Evolutionary conservation across 2,329 filamentous ascomycete species (phyloP).

Genomic region (Hypoxylon sp.): DNA sequence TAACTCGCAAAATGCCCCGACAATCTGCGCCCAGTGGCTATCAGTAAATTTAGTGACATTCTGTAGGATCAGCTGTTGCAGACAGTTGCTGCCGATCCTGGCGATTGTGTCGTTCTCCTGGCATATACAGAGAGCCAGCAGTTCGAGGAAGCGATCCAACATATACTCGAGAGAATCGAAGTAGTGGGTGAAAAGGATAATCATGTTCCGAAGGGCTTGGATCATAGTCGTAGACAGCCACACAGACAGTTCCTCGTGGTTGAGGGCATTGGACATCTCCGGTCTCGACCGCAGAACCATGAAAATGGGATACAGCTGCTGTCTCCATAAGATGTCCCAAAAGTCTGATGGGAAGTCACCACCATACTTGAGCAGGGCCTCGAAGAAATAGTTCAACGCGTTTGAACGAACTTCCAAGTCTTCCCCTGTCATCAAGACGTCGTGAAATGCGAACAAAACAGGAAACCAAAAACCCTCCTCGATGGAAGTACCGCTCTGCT

Average conservation of each 20-base stretch:
- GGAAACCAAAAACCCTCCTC: slow-evolving; percentile 99
- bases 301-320: slow-evolving; percentile 97
- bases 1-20: slow-evolving; percentile 94
- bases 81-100: slow-evolving; percentile 96
- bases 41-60: slow-evolving; percentile 93
- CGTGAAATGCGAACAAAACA: slow-evolving; percentile 97
- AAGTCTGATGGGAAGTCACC: slow-evolving; percentile 93
- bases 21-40: slow-evolving; percentile 93
- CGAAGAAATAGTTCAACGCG: slow-evolving; percentile 96
- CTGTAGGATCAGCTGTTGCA: slow-evolving; percentile 96
- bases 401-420: slow-evolving; percentile 94
- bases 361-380: slow-evolving; percentile 90
- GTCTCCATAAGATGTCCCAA: slow-evolving; percentile 98
- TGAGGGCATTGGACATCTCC: slow-evolving; percentile 94
- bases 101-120: slow-evolving; percentile 99
- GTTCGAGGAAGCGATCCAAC: slow-evolving; percentile 96
- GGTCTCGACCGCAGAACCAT: slow-evolving; percentile 97
- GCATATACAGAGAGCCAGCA: slow-evolving; percentile 95
- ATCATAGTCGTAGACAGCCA: slow-evolving; percentile 99
- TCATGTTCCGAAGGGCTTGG: slow-evolving; percentile 97
- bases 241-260: slow-evolving; percentile 96
- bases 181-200: slow-evolving; percentile 98
- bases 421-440: slow-evolving; percentile 98
- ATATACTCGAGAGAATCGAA: slow-evolving; percentile 97
- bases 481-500: slow-evolving; percentile 84